phyloP scores from a whole-genome alignment of 768 basidiomycete genomes.

The Xanthoconium purpureum region DNA sequence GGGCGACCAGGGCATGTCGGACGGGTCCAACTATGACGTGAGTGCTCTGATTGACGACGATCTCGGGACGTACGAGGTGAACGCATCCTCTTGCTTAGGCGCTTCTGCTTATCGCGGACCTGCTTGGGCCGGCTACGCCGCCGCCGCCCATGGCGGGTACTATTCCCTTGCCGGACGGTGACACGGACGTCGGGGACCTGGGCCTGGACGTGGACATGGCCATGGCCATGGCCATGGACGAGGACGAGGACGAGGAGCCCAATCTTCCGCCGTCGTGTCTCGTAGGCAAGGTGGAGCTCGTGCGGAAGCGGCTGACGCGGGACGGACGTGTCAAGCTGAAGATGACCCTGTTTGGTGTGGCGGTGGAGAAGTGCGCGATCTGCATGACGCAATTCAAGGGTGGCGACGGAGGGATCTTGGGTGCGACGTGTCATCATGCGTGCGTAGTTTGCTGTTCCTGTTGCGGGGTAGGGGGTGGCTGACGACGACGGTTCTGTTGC shows the following conservation, averaged over 20 bases:
- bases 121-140: constrained; percentile 53
- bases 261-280: constrained; percentile 20
- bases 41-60: constrained; percentile 33
- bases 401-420: constrained; percentile 53
- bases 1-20: constrained; percentile 40
- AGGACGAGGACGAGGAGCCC: too few relatives aligned
- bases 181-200: not conserved
- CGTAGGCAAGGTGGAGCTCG: constrained; percentile 49
- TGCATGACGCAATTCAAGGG: constrained; percentile 69
- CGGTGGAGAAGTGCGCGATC: constrained; percentile 70
- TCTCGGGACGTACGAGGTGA: constrained; percentile 20
- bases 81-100: constrained; percentile 40
- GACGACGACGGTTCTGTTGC: not conserved
- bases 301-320: constrained; percentile 54
- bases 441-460: constrained; percentile 23
- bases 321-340: constrained; percentile 74
- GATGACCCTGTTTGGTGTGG: constrained; percentile 55
- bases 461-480: not conserved
- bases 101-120: constrained; percentile 55
- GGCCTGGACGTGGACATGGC: not conserved
- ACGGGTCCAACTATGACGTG: constrained; percentile 65
- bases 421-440: constrained; percentile 59
- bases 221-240: too few relatives aligned
- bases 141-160: constrained; percentile 7
- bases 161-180: constrained; percentile 5